Conservation (phyloP, 768 basidiomycete species). For the Pleurotus citrinopileatus region DNA sequence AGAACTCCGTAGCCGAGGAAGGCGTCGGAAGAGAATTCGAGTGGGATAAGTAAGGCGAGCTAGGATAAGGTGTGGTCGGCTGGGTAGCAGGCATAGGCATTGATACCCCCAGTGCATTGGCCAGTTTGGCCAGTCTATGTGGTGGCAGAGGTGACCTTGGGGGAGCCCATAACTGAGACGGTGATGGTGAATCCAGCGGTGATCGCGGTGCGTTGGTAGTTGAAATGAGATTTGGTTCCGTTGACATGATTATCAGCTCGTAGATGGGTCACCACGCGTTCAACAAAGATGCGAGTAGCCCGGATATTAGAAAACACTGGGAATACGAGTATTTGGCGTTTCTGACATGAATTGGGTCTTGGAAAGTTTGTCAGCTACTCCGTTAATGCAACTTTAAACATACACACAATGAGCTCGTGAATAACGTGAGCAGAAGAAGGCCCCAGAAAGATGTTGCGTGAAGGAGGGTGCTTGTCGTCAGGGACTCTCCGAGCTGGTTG, state of each 20-base stretch:
- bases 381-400: neutral
- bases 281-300: neutral
- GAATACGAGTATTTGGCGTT: conserved; percentile 1
- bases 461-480: too few relatives aligned
- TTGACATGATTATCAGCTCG: conserved; percentile 8
- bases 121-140: conserved; percentile 75
- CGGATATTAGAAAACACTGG: conserved; percentile 2
- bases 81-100: conserved; percentile 62
- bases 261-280: neutral
- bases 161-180: conserved; percentile 50
- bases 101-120: conserved; percentile 81
- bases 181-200: conserved; percentile 6
- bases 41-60: conserved; percentile 26
- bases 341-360: conserved; percentile 3
- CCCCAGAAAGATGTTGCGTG: too few relatives aligned
- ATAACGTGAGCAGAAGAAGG: neutral
- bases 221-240: conserved; percentile 4
- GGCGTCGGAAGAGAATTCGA: conserved; percentile 27
- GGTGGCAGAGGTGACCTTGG: conserved; percentile 75
- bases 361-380: too few relatives aligned
- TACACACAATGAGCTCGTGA: neutral
- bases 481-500: neutral
- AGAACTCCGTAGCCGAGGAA: conserved; percentile 30
- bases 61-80: conserved; percentile 15
- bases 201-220: conserved; percentile 2